Conservation (phyloP, 768 basidiomycete genomes). For the Roridomyces roridus region DNA sequence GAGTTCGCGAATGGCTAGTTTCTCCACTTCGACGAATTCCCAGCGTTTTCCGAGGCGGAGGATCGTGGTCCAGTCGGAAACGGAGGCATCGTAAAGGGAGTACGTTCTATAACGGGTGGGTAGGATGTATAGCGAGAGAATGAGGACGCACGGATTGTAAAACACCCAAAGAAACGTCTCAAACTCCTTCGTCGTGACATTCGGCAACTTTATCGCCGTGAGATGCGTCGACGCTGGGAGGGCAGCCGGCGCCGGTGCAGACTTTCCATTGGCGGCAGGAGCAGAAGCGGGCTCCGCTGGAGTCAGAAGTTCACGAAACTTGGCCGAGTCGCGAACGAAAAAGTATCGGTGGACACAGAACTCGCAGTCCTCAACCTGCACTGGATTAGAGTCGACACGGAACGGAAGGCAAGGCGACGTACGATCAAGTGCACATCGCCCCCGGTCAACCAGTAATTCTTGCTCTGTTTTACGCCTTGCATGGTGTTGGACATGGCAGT, state of each 20-base stretch:
- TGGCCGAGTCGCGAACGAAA: conserved; percentile 55
- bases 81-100: conserved; percentile 56
- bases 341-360: conserved; percentile 62
- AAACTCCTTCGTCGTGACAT: conserved; percentile 54
- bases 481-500: background rate
- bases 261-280: background rate
- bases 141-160: conserved; percentile 62
- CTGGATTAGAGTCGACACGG: background rate
- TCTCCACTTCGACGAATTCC: conserved; percentile 57
- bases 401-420: conserved; percentile 20
- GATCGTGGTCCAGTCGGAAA: conserved; percentile 61
- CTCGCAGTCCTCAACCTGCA: conserved; percentile 50
- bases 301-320: conserved; percentile 47
- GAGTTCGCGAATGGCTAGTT: conserved; percentile 60
- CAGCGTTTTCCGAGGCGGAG: conserved; percentile 60
- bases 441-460: conserved; percentile 50
- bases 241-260: conserved; percentile 30
- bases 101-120: conserved; percentile 50
- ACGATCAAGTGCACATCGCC: conserved; percentile 58
- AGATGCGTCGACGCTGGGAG: conserved; percentile 39
- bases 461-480: conserved; percentile 32
- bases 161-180: conserved; percentile 66
- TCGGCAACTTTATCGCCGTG: conserved; percentile 46
- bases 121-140: background rate
- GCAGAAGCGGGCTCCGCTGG: conserved; percentile 25